Base-by-base conservation (phyloP, 495 filamentous ascomycete genomes). In the Penicillium samsonianum region DNA sequence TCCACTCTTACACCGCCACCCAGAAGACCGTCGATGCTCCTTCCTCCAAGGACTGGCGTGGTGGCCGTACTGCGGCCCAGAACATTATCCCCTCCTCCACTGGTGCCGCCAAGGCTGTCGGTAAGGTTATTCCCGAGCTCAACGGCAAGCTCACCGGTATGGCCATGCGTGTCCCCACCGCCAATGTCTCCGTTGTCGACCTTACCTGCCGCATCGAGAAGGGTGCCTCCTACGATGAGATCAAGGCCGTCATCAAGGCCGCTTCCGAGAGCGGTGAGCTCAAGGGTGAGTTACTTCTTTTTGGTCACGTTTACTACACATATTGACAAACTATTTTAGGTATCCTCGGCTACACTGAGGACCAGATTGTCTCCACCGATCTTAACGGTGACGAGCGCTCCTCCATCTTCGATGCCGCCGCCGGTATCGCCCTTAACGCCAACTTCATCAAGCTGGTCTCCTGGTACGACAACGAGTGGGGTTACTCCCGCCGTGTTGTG, bases 31-130 rank as follows among this genome's bases (percentile, higher is more conserved):
- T 98, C 67, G 94, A 98, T 69, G 95, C 92, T 69, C 94, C 94
- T 64, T 98, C 94, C 45, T 79, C 81, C 75, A 98, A 98, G 90
- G 94, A 98, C 84, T 98, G 94, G 94, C 87, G 94, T 79, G 94
- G 94, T 83, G 94, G 94, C 69, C 94, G 94, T 80, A 90, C 90
- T 68, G 94, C 95, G 79, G 95, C 94, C 65, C 89, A 96, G 84
- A 98, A 98, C 87, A 98, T 98, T 85, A 98, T 98, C 71, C 94
- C 94, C 75, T 90, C 86, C 86, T 96, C 91, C 85, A 98, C 94
- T 61, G 94, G 94, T 86, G 94, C 94, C 75, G 94, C 94, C 71
- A 98, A 98, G 89, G 94, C 94, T 73, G 94, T 98, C 80, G 94
- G 94, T 80, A 98, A 98, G 86, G 94, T 98, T 79, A 98, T 98